Percentiles rank a stretch among this genome's conserved stretches.
phyloP scores from a whole-genome alignment of 495 filamentous ascomycete species.

The Xylaria nigripes region DNA sequence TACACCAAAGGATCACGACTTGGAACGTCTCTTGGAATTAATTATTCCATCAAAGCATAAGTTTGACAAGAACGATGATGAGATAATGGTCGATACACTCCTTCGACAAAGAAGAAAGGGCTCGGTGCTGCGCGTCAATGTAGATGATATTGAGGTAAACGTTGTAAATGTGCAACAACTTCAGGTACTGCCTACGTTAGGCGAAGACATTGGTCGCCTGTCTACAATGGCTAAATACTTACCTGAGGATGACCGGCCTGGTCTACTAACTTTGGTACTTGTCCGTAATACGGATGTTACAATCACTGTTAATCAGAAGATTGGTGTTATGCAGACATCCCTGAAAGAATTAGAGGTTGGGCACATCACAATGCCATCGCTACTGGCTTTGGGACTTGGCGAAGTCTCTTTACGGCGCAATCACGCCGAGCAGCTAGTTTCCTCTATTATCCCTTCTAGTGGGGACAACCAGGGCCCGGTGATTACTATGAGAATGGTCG shows the following conservation, averaged over 20 bases:
- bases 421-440: slow-evolving; percentile 58
- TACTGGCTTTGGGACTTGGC: slow-evolving; percentile 67
- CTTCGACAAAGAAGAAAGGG: slow-evolving; percentile 86
- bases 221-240: slow-evolving; percentile 89
- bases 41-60: slow-evolving; percentile 88
- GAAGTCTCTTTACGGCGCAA: slow-evolving; percentile 54
- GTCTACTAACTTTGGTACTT: slow-evolving; percentile 66
- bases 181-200: slow-evolving; percentile 55
- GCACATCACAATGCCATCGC: slow-evolving; percentile 74
- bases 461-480: slow-evolving; percentile 38
- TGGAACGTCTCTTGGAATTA: slow-evolving; percentile 73
- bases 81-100: slow-evolving; percentile 89
- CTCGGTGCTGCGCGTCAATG: slow-evolving; percentile 63
- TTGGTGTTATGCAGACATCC: slow-evolving; percentile 55
- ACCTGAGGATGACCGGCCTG: slow-evolving; percentile 91
- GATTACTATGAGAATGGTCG: slow-evolving; percentile 64
- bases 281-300: slow-evolving; percentile 52
- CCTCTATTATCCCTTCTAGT: slow-evolving; percentile 31
- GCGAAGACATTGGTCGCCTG: slow-evolving; percentile 68
- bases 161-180: slow-evolving; percentile 54
- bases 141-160: slow-evolving; percentile 51
- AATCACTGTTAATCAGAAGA: slow-evolving; percentile 50
- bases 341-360: slow-evolving; percentile 61
- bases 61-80: slow-evolving; percentile 78
- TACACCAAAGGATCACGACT: slow-evolving; percentile 66